A percentile compares a stretch with the other conserved stretches of the same genome.
Evolutionary conservation across 1,284 basidiomycete species (phyloP).

Genomic region (Microbotryum scabiosae): DNA sequence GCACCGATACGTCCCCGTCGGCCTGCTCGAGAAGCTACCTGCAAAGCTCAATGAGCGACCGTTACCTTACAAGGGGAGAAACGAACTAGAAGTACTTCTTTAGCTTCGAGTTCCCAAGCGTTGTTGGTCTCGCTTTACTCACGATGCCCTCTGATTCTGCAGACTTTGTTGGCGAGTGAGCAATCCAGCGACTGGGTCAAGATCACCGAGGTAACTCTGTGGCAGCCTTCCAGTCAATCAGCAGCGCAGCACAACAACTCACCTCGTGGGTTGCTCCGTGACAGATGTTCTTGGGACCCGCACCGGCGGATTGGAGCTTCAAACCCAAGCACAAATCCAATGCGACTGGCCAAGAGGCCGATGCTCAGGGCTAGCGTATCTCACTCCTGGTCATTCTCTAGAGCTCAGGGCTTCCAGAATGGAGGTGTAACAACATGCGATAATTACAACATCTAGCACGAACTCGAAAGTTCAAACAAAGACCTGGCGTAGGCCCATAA

Average conservation of each 20-base stretch:
- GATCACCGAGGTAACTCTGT: slow-evolving; percentile 55
- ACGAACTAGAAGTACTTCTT: no score
- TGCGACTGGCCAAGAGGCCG: slow-evolving; percentile 41
- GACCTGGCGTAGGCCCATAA: not conserved
- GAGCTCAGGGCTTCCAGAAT: no score
- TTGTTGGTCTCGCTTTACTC: not conserved
- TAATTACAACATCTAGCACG: no score
- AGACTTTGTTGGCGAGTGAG: slow-evolving; percentile 72
- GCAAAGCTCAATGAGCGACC: slow-evolving; percentile 80
- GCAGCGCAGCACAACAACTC: not conserved
- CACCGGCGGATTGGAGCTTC: slow-evolving; percentile 51
- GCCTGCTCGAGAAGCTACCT: slow-evolving; percentile 78
- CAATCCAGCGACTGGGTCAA: slow-evolving; percentile 88
- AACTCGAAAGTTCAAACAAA: no score
- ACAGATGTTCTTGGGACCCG: slow-evolving; percentile 70
- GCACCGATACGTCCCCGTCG: slow-evolving; percentile 88
- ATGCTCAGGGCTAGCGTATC: no score
- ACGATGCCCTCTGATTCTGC: slow-evolving; percentile 41
- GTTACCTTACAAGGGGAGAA: slow-evolving; percentile 50
- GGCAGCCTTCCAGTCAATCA: not conserved
- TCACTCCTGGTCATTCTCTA: no score
- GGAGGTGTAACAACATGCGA: no score
- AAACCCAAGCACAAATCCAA: slow-evolving; percentile 68
- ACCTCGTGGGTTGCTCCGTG: not conserved
- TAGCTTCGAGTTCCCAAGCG: no score